Conservation (phyloP, 768 basidiomycete species). For the Psilocybe subaeruginosa region DNA sequence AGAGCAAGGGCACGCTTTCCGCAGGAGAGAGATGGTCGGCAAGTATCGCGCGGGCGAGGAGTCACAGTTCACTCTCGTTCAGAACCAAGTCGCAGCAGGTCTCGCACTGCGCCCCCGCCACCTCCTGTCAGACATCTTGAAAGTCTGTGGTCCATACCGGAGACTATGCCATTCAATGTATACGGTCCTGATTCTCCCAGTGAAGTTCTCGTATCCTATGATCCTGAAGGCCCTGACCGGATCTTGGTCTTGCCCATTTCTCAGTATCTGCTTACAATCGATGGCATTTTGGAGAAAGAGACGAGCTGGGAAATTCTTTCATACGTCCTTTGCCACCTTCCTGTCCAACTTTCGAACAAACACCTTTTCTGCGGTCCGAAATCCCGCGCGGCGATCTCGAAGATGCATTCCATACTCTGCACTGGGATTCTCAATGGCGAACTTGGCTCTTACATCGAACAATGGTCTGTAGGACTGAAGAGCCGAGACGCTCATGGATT, state of each 20-base stretch:
- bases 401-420: conserved; percentile 70
- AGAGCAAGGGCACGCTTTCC: conserved; percentile 50
- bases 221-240: conserved; percentile 47
- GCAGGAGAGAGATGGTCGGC: conserved; percentile 55
- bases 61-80: conserved; percentile 44
- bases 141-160: conserved; percentile 72
- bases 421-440: conserved; percentile 60
- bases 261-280: conserved; percentile 64
- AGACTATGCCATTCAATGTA: conserved; percentile 58
- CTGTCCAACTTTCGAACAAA: conserved; percentile 91
- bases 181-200: conserved; percentile 63
- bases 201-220: conserved; percentile 70
- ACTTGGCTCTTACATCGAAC: conserved; percentile 57
- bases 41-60: conserved; percentile 55
- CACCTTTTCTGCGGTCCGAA: conserved; percentile 94
- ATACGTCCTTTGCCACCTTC: conserved; percentile 89
- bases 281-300: conserved; percentile 71
- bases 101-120: conserved; percentile 46
- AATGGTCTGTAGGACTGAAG: conserved; percentile 66
- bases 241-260: conserved; percentile 71
- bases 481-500: conserved; percentile 84
- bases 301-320: conserved; percentile 92
- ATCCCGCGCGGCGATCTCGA: conserved; percentile 62
- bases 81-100: conserved; percentile 61
- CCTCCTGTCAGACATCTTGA: conserved; percentile 40